phyloP scores from a whole-genome alignment of 2,329 filamentous ascomycete genomes.

The Bipolaris sorokiniana region DNA sequence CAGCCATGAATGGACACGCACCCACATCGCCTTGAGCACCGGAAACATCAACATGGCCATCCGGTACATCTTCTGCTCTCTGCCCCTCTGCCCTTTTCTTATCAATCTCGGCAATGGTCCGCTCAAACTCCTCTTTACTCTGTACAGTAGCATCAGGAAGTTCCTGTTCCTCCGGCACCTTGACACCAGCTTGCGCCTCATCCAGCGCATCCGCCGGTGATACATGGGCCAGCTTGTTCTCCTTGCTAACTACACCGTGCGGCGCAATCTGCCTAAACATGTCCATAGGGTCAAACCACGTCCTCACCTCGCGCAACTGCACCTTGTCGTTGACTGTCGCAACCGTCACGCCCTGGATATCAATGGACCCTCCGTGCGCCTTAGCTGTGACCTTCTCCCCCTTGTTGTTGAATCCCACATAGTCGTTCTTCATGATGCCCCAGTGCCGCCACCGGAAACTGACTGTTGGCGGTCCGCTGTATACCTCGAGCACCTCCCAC shows the following conservation, averaged over 20 bases:
- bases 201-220: constrained; percentile 37
- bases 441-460: constrained; percentile 71
- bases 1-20: constrained; percentile 20
- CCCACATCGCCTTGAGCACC: constrained; percentile 5
- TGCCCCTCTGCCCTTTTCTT: constrained; percentile 7
- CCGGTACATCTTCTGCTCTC: constrained; percentile 10
- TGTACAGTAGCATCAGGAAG: constrained; percentile 22
- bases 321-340: constrained; percentile 67
- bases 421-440: constrained; percentile 71
- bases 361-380: constrained; percentile 65
- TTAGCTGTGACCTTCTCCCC: constrained; percentile 68
- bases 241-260: constrained; percentile 55
- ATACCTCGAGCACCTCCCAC: constrained; percentile 73
- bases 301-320: constrained; percentile 64
- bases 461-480: constrained; percentile 67
- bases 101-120: constrained; percentile 16
- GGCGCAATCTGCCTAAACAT: constrained; percentile 71
- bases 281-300: constrained; percentile 69
- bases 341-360: constrained; percentile 68
- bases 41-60: constrained; percentile 15
- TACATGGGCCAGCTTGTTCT: constrained; percentile 48
- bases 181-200: constrained; percentile 20
- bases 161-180: constrained; percentile 22
- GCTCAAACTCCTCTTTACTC: constrained; percentile 15
- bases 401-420: constrained; percentile 67